Base-by-base conservation (phyloP, 2,329 filamentous ascomycete genomes). In the Trichoderma sp. region DNA sequence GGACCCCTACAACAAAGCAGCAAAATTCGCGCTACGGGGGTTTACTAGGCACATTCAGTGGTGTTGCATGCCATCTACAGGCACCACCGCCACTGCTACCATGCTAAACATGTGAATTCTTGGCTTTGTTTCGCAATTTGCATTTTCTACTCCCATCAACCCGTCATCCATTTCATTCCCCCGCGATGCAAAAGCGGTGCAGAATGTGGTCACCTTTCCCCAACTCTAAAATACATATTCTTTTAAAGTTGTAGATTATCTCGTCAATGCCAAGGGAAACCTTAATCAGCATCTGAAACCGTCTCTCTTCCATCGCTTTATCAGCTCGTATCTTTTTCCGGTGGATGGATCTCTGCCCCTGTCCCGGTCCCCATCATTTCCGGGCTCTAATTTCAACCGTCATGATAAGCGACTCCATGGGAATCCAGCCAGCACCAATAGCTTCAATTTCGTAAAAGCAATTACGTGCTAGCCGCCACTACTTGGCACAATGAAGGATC, bases 261-360 rank as follows among this genome's bases (percentile, higher is more conserved):
- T 72, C 59, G 18, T 41, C 41, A 60, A 16, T 41, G 59, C 33
- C 56, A 33, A 24, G 45, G 45, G 4, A 29, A 64, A 64, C 29
- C 29, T 63, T 72, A 64, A 45, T 38, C 53, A 71, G 56, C 68
- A 71, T 59, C 35, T 59, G 59, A 50, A 72, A 53, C 59, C 59
- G 59, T 53, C 6, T 16, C 8, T 35, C 29, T 18, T 21, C 27
- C 14, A 14, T 24, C 31, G 12, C 24, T 14, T 67, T 67, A 67
- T 53, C 65, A 66, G 65, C 41, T 67, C 41, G 41, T 67, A 67
- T 53, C 65, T 67, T 60, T 71, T 41, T 71, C 56, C 9, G 53
- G 68, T 56, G 56, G 56, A 62, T 38, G 45, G 45, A 50, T 24
- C 50, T 21, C 33, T 35, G 31, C 68, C 35, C 56, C 27, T 71